phyloP scores from a whole-genome alignment of 2,329 filamentous ascomycete species.

The Lasiodiplodia hormozganensis region DNA sequence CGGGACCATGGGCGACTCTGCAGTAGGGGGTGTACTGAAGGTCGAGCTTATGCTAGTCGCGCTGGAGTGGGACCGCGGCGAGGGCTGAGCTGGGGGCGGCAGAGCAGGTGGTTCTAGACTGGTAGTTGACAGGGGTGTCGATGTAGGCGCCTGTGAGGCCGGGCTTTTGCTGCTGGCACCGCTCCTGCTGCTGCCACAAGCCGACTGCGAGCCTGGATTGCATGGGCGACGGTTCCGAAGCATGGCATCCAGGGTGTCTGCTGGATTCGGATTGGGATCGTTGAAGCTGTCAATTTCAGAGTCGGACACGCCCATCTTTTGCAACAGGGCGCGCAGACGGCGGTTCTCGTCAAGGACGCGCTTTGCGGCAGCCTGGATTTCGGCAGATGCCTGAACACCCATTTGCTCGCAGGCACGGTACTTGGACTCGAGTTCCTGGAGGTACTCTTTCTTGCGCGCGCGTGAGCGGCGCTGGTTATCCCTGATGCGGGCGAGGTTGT shows the following conservation, averaged over 20 bases:
- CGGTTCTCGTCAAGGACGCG: conserved; percentile 74
- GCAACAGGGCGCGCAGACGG: conserved; percentile 66
- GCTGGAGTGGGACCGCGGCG: neutral
- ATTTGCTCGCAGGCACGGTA: conserved; percentile 68
- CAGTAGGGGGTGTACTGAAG: neutral
- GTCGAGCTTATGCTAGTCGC: neutral
- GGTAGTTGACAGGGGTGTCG: neutral
- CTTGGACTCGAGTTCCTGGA: conserved; percentile 71
- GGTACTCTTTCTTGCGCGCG: conserved; percentile 75
- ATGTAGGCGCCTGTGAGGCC: neutral
- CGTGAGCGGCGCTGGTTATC: conserved; percentile 81
- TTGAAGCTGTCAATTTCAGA: conserved; percentile 56
- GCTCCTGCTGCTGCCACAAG: conserved; percentile 18
- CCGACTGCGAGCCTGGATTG: conserved; percentile 30
- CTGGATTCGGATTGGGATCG: conserved; percentile 21
- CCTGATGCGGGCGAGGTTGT: conserved; percentile 67
- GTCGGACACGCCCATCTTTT: conserved; percentile 63
- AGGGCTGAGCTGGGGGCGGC: neutral
- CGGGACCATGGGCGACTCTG: neutral
- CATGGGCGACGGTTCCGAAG: conserved; percentile 41
- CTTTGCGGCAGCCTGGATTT: conserved; percentile 74
- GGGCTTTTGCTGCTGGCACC: conserved; percentile 5
- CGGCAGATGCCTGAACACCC: conserved; percentile 72
- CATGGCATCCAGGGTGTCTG: conserved; percentile 38
- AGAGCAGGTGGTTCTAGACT: neutral